Evolutionary conservation across 495 filamentous ascomycete genomes (phyloP).

Genomic region (Trichoderma reesei): DNA sequence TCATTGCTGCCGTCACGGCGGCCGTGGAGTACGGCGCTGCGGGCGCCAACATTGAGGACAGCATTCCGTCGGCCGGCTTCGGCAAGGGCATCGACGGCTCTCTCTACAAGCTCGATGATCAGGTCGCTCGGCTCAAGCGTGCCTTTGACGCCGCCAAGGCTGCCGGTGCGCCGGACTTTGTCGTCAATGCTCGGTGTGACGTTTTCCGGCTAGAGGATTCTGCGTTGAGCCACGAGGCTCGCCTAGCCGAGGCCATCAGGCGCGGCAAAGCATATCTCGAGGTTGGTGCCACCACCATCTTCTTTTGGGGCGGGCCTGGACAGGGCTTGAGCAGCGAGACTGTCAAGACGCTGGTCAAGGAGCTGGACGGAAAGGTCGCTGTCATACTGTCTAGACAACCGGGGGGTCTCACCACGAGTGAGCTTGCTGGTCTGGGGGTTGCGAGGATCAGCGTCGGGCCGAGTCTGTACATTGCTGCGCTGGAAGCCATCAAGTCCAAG

Average conservation of each 20-base stretch:
- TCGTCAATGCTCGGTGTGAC: slow-evolving; percentile 39
- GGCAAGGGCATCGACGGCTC: slow-evolving; percentile 11
- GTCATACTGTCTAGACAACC: slow-evolving; percentile 22
- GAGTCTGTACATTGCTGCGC: slow-evolving; percentile 15
- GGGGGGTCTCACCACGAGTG: slow-evolving; percentile 20
- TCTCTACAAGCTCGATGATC: slow-evolving; percentile 22
- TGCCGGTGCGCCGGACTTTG: slow-evolving; percentile 32
- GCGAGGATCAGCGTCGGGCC: slow-evolving; percentile 34
- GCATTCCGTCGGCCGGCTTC: slow-evolving; percentile 11
- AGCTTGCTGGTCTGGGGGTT: slow-evolving; percentile 31
- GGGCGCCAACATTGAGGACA: slow-evolving; percentile 37
- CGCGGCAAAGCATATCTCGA: slow-evolving; percentile 34
- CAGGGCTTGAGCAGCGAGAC: slow-evolving; percentile 26
- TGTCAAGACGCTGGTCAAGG: slow-evolving; percentile 23
- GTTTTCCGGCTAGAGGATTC: slow-evolving; percentile 19
- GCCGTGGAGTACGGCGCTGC: slow-evolving; percentile 31
- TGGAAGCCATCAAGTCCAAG: slow-evolving; percentile 12
- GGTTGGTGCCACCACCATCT: slow-evolving; percentile 34
- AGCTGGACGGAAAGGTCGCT: slow-evolving; percentile 23
- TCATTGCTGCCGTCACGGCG: slow-evolving; percentile 23
- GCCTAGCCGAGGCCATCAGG: slow-evolving; percentile 28
- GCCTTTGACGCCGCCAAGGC: slow-evolving; percentile 19
- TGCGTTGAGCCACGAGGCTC: background rate
- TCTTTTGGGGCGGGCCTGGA: slow-evolving; percentile 37
- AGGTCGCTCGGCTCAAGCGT: slow-evolving; percentile 23